Base-by-base conservation (phyloP, 2,329 filamentous ascomycete species). In the Arthrobotrys sphaeroides region DNA sequence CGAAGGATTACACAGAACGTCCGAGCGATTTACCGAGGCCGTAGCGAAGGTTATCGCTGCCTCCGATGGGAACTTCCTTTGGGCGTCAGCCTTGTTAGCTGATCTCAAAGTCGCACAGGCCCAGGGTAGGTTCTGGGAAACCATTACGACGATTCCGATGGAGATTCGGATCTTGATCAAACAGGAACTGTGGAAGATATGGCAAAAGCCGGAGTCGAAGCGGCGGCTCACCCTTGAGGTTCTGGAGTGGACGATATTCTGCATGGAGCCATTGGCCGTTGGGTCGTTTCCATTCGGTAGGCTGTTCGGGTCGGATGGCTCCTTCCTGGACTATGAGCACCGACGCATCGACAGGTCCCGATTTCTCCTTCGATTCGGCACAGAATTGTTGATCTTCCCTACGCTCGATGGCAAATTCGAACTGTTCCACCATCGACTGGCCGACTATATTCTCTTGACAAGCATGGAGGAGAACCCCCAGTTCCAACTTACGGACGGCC, bases 161-260 rank as follows among this genome's bases (percentile, higher is more conserved):
- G 66, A 67, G 43, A 77, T 77, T n/a, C 20, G 43, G 33, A 70
- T 77, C 43, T 20, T 77, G 7, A 66, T 77, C 26, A 70, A 72
- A 42, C 57, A 77, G 13, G 66, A 72, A 66, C 26, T 77, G 9
- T 77, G 73, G 73, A 66, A 67, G 45, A 77, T 77, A 7, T 77
- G 73, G 73, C 73, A 77, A 53, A 70, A 70, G 24, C 73, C 73
- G n/a, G 73, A 77, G 33, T 72, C 66, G 7, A 77, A 72, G 47
- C 59, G 73, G 9, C 59, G 73, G 9, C 36, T 77, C 6, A 49
- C 38, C 1, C 53, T 77, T 9, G 73, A 77, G 20, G 66, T 65
- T 42, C 60, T 77, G 6, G 73, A 77, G 28, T 77, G 73, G 73
- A 70, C 67, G 7, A 77, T 77, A 36, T 77, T 77, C 59, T 77